These are phyloP conservation scores for Irpex sp. DNA, from an alignment of 1,284 basidiomycete species.

Conservation along the genomic window DNA sequence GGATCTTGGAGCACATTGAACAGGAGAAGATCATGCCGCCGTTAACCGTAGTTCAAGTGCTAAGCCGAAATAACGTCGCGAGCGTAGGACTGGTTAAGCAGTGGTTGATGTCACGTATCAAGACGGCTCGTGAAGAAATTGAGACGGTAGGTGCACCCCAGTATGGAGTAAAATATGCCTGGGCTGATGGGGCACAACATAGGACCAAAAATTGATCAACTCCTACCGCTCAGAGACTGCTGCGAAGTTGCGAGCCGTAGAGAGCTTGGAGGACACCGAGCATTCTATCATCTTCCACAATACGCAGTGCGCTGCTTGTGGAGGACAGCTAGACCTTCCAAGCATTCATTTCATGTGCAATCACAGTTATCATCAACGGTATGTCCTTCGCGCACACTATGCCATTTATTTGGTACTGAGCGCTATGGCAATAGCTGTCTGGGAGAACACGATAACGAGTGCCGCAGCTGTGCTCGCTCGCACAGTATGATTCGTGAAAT, in stretches of 20 bases:
- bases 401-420: background rate
- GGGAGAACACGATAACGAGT: slow-evolving; percentile 83
- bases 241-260: slow-evolving; percentile 80
- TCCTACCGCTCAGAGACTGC: slow-evolving; percentile 87
- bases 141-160: slow-evolving; percentile 56
- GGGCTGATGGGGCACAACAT: background rate
- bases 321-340: slow-evolving; percentile 87
- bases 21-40: slow-evolving; percentile 82
- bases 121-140: slow-evolving; percentile 72
- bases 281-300: slow-evolving; percentile 90
- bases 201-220: slow-evolving; percentile 82
- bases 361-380: slow-evolving; percentile 95
- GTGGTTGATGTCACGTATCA: slow-evolving; percentile 81
- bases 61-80: slow-evolving; percentile 84
- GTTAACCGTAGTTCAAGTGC: slow-evolving; percentile 82
- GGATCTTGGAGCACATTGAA: slow-evolving; percentile 76
- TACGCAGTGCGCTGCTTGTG: slow-evolving; percentile 86
- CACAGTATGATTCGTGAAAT: slow-evolving; percentile 91
- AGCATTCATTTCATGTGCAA: slow-evolving; percentile 98
- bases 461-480: slow-evolving; percentile 81
- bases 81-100: slow-evolving; percentile 89
- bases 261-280: slow-evolving; percentile 72
- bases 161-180: background rate
- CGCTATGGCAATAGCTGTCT: slow-evolving; percentile 56
- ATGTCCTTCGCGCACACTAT: slow-evolving; percentile 15